phyloP scores from a whole-genome alignment of 768 basidiomycete species.

The Amanita pallidorosea region DNA sequence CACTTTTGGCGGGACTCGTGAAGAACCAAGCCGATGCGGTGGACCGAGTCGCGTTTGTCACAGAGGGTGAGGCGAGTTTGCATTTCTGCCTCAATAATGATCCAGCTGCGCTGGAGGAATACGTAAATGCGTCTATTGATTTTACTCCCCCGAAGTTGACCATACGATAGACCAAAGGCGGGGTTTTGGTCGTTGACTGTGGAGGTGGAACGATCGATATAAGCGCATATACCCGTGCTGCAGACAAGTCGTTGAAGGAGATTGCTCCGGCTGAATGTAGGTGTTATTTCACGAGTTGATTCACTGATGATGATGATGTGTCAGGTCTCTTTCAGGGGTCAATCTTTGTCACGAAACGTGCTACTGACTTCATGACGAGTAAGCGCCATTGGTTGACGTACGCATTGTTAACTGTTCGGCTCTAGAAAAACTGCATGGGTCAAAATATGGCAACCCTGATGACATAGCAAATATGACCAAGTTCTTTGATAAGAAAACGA shows the following conservation, averaged over 20 bases:
- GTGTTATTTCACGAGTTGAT: background rate
- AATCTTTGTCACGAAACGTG: background rate
- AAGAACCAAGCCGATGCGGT: slow-evolving; percentile 17
- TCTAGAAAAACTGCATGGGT: background rate
- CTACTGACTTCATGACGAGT: background rate
- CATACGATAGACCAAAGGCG: background rate
- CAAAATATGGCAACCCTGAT: slow-evolving; percentile 17
- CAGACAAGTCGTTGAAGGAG: background rate
- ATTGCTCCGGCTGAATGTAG: background rate
- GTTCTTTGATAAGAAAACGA: slow-evolving; percentile 38
- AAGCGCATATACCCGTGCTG: background rate
- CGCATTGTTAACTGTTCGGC: background rate
- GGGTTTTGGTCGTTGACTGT: slow-evolving; percentile 3
- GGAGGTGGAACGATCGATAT: slow-evolving; percentile 6
- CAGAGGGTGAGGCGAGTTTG: slow-evolving; percentile 46
- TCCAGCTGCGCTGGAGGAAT: slow-evolving; percentile 17
- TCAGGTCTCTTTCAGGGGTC: background rate
- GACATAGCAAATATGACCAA: slow-evolving; percentile 22
- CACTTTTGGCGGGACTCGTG: slow-evolving; percentile 33
- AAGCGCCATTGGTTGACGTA: background rate
- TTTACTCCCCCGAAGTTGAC: slow-evolving; percentile 18
- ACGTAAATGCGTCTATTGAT: slow-evolving; percentile 23
- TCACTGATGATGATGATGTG: slow-evolving; percentile 17
- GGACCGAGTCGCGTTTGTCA: slow-evolving; percentile 34
- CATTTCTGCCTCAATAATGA: slow-evolving; percentile 37